Conservation (phyloP, 352 stramenopile species). For the Phytopythium chamaehyphon region DNA sequence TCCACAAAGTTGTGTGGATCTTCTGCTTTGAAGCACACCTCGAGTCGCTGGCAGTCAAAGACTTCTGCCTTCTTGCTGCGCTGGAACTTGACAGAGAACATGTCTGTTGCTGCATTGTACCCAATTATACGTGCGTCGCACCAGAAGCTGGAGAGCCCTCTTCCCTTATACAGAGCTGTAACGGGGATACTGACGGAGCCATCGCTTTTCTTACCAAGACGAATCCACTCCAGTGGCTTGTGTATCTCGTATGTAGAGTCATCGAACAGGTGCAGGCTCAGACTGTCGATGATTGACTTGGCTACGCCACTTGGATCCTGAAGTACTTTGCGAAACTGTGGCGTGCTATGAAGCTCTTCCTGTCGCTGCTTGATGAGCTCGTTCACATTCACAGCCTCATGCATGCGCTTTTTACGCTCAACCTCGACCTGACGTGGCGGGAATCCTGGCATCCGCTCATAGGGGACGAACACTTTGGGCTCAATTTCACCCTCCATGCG, state of each 20-base stretch:
- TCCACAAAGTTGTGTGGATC: slow-evolving; percentile 76
- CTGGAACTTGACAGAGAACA: slow-evolving; percentile 61
- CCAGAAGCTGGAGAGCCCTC: slow-evolving; percentile 59
- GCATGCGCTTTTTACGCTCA: slow-evolving; percentile 59
- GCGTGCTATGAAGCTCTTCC: slow-evolving; percentile 27
- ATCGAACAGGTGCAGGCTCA: slow-evolving; percentile 73
- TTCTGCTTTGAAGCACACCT: slow-evolving; percentile 83
- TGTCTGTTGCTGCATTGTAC: slow-evolving; percentile 32
- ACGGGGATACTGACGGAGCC: slow-evolving; percentile 62
- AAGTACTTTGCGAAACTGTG: slow-evolving; percentile 31
- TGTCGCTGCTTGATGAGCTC: slow-evolving; percentile 46
- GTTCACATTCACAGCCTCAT: slow-evolving; percentile 41
- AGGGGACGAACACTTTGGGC: slow-evolving; percentile 70
- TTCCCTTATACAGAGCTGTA: slow-evolving; percentile 62
- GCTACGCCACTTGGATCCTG: slow-evolving; percentile 45
- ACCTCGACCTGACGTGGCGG: slow-evolving; percentile 67
- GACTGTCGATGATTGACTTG: slow-evolving; percentile 47
- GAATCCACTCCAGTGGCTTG: slow-evolving; percentile 58
- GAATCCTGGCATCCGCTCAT: slow-evolving; percentile 44
- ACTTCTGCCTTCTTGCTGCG: slow-evolving; percentile 59
- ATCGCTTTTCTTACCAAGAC: slow-evolving; percentile 39
- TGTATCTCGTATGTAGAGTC: slow-evolving; percentile 80
- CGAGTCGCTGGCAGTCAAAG: slow-evolving; percentile 41
- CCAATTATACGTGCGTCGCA: slow-evolving; percentile 54
- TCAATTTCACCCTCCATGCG: slow-evolving; percentile 55